Evolutionary conservation across 352 stramenopile species (phyloP), one percentile per base, ranked within the genome.

Genomic region (Pythium brassicae): DNA sequence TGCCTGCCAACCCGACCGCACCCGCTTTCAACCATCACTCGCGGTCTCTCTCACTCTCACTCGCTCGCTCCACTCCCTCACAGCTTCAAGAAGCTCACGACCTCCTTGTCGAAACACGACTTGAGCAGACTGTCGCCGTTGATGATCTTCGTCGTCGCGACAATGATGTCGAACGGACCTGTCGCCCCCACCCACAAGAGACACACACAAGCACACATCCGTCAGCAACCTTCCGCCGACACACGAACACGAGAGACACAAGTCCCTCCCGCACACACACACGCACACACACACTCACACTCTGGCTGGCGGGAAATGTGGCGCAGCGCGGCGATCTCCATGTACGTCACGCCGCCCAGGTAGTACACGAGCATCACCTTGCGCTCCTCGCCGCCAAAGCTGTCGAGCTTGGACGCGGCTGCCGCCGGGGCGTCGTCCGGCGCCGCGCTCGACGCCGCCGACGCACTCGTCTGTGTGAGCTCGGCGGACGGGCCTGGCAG

Each of bases 341-440:
- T 98, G 69, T 92, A 98, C 20, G 95, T 98, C 15, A 99, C 87
- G 27, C 96, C 96, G 42, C 96, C 96, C 17, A 98, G 59, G 70
- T 97, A 98, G 71, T 97, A 97, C 20, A 99, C 90, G 11, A 99
- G 68, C 72, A 99, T 85, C 35, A 97, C 92, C 68, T 98, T 98
- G 53, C 77, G 71, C 55, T 93, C 78, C 48, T 89, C 81, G 32
- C 63, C 76, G 32, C 81, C 83, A 62, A 90, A 87, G 26, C 61
- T 82, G 54, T 94, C 83, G 22, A 91, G 55, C 67, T 88, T 89
- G 17, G 57, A 67, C 44, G 57, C 53, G 12, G 62, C 57, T 12
- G 61, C 56, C 43, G 74, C 55, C 15, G 39, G 7, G 15, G 39
- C 39, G 29, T 57, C 56, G 42, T 62, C 57, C 1, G 42, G 49